Percentiles rank a stretch among this genome's conserved stretches.
Conservation (phyloP, 306 rosid species). For the Rubus parviflorus region DNA sequence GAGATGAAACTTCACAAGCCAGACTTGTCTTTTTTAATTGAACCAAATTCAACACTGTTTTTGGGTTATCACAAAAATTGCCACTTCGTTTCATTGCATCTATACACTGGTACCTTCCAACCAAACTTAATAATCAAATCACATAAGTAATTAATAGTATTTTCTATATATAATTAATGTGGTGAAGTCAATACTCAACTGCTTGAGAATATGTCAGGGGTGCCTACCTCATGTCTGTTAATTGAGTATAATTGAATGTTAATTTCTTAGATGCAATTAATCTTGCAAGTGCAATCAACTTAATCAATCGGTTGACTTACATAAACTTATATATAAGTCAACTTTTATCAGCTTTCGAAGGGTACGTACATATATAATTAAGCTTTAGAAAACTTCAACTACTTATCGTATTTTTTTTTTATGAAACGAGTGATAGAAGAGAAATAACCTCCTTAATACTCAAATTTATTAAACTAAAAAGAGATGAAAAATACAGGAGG, state of each 20-base stretch:
- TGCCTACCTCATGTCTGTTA: neutral
- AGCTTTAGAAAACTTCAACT: neutral
- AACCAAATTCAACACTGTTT: neutral
- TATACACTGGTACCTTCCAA: neutral
- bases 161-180: too few species aligned
- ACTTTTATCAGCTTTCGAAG: neutral
- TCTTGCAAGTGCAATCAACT: neutral
- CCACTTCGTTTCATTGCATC: neutral
- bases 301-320: neutral
- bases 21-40: neutral
- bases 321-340: slow-evolving; percentile 3
- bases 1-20: neutral
- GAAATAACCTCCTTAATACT: too few species aligned
- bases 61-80: neutral
- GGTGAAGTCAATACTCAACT: neutral
- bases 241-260: neutral
- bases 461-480: too few species aligned
- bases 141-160: too few species aligned
- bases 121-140: neutral
- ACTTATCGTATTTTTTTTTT: slow-evolving; percentile 15
- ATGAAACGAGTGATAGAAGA: too few species aligned
- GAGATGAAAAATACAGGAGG: too few species aligned
- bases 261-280: neutral
- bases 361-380: neutral
- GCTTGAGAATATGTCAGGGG: neutral